Evolutionary conservation across 371 early-diverging fungal genomes (phyloP).

Genomic region (Apophysomyces ossiformis): DNA sequence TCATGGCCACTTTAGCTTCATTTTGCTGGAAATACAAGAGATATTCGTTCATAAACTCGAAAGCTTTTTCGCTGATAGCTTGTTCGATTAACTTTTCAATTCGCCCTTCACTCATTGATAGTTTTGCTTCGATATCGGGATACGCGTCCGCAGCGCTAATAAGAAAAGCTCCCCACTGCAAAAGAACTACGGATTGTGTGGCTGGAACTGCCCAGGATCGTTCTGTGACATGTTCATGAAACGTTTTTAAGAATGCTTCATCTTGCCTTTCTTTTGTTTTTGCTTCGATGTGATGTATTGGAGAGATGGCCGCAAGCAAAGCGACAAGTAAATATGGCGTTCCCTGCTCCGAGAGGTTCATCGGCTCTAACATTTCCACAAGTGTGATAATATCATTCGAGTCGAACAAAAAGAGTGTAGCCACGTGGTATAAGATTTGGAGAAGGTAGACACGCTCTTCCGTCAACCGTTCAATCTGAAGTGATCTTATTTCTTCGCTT

Average conservation of each 20-base stretch:
- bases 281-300: conserved; percentile 16
- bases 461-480: conserved; percentile 38
- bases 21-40: conserved; percentile 34
- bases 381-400: conserved; percentile 53
- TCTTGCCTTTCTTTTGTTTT: conserved; percentile 22
- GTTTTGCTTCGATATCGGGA: conserved; percentile 44
- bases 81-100: conserved; percentile 58
- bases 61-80: conserved; percentile 58
- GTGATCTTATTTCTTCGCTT: conserved; percentile 34
- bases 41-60: conserved; percentile 52
- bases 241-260: conserved; percentile 21
- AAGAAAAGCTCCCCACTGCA: conserved; percentile 66
- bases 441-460: conserved; percentile 66
- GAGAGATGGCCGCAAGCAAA: conserved; percentile 61
- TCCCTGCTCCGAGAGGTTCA: conserved; percentile 57
- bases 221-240: conserved; percentile 34
- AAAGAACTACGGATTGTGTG: conserved; percentile 53
- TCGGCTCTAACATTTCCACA: conserved; percentile 58
- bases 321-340: conserved; percentile 61
- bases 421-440: conserved; percentile 58
- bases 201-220: conserved; percentile 46
- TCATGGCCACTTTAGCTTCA: conserved; percentile 3
- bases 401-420: conserved; percentile 57
- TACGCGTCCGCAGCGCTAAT: conserved; percentile 47
- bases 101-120: conserved; percentile 61